Conservation (phyloP, 257 asterid species). For the Echites panduratus region DNA sequence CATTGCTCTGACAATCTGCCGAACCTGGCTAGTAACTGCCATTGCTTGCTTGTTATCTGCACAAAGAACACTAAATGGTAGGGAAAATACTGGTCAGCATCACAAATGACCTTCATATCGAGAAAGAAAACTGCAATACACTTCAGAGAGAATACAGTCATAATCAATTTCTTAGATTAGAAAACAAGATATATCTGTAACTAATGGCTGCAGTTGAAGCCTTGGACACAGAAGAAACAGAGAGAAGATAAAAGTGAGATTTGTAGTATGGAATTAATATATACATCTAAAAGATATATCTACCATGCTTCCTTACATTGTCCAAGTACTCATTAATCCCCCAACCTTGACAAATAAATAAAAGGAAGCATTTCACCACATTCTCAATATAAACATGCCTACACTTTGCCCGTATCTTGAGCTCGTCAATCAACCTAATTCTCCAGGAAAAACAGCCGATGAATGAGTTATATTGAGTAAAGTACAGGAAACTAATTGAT, state of each 20-base stretch:
- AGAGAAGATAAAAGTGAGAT: background rate
- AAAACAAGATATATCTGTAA: background rate
- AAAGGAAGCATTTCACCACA: background rate
- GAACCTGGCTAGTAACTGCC: slow-evolving; percentile 92
- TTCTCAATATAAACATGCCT: background rate
- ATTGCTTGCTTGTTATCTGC: slow-evolving; percentile 87
- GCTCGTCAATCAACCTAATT: background rate
- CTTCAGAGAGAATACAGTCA: background rate
- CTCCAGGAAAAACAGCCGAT: background rate
- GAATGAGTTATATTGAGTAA: background rate
- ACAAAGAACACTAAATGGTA: slow-evolving; percentile 60
- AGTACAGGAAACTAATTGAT: background rate
- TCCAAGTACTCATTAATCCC: background rate
- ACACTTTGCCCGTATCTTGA: background rate
- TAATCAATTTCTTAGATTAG: background rate
- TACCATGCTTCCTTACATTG: background rate
- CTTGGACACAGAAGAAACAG: background rate
- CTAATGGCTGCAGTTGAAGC: background rate
- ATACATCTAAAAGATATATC: background rate
- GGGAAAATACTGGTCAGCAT: background rate
- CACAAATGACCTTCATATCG: background rate
- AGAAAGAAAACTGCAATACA: background rate
- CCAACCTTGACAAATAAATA: background rate
- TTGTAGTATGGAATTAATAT: background rate
- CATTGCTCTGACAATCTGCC: slow-evolving; percentile 95